These are phyloP conservation scores for Ceratocystis harringtonii DNA, from an alignment of 2,329 filamentous ascomycete genomes.

Conservation along the genomic window DNA sequence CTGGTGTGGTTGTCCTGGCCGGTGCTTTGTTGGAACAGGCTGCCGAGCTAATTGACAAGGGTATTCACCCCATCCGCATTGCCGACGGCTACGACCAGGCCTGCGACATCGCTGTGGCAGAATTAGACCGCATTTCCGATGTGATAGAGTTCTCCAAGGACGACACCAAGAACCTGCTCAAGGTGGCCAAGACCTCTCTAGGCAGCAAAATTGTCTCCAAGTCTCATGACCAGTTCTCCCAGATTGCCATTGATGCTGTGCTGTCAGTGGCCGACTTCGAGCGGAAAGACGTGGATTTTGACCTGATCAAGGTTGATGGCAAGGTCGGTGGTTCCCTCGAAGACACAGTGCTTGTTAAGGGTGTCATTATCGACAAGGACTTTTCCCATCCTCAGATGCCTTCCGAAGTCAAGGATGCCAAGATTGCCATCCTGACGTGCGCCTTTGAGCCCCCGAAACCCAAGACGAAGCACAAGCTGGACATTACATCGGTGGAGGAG, in stretches of 20 bases:
- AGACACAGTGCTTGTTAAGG: slow-evolving; percentile 88
- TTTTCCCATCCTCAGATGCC: slow-evolving; percentile 99
- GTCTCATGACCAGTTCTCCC: slow-evolving; percentile 92
- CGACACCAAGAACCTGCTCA: slow-evolving; percentile 71
- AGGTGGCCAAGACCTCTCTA: slow-evolving; percentile 88
- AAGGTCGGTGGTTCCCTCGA: slow-evolving; percentile 92
- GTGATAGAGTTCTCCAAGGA: slow-evolving; percentile 70
- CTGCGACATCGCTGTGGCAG: slow-evolving; percentile 86
- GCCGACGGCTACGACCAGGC: slow-evolving; percentile 96
- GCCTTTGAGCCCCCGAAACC: slow-evolving; percentile 98
- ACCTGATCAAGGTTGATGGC: slow-evolving; percentile 97
- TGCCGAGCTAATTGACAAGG: slow-evolving; percentile 96
- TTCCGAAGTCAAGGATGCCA: slow-evolving; percentile 83
- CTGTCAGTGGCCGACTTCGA: slow-evolving; percentile 92
- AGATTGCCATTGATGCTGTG: slow-evolving; percentile 93
- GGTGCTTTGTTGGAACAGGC: slow-evolving; percentile 92
- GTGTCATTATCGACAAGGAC: slow-evolving; percentile 98
- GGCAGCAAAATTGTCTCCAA: slow-evolving; percentile 99
- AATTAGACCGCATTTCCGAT: slow-evolving; percentile 88
- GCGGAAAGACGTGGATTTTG: slow-evolving; percentile 94
- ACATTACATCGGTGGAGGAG: slow-evolving; percentile 92
- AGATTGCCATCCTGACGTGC: slow-evolving; percentile 93
- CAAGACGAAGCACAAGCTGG: slow-evolving; percentile 98
- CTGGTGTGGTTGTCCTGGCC: slow-evolving; percentile 89
- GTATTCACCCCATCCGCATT: slow-evolving; percentile 96